A percentile compares a stretch with the other conserved stretches of the same genome.
Conservation (phyloP, 805 yeast genomes). For the Candida fluviatilis region DNA sequence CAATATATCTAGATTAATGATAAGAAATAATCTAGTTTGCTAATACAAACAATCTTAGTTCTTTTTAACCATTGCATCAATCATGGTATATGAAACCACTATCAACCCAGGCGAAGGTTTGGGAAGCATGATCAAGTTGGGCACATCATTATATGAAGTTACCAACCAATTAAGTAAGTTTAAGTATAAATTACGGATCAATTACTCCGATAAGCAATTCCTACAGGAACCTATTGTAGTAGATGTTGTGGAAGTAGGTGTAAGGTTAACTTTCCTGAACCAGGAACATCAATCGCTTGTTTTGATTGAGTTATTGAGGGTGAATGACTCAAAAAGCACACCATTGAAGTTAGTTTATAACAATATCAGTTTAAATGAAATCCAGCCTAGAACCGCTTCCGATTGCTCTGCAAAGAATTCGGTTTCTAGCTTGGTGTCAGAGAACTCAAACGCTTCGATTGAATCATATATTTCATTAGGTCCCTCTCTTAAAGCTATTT, state of each 20-base stretch:
- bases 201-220: constrained; percentile 26
- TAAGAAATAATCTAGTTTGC: too few relatives aligned
- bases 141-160: constrained; percentile 24
- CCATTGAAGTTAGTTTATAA: constrained; percentile 25
- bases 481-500: constrained; percentile 37
- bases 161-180: constrained; percentile 20
- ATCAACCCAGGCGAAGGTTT: constrained; percentile 36
- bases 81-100: constrained; percentile 8
- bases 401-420: constrained; percentile 10
- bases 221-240: constrained; percentile 30
- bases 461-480: constrained; percentile 6
- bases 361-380: constrained; percentile 26
- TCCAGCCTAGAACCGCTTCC: constrained; percentile 3
- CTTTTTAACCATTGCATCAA: background rate
- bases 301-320: constrained; percentile 25
- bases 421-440: constrained; percentile 5
- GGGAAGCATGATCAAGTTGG: constrained; percentile 24
- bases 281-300: constrained; percentile 20
- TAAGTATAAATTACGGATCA: constrained; percentile 25
- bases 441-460: constrained; percentile 5
- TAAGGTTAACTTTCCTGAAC: constrained; percentile 25
- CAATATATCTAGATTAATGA: too few relatives aligned
- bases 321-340: constrained; percentile 9
- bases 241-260: constrained; percentile 19
- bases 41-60: too few relatives aligned